Percentiles rank a stretch among this genome's conserved stretches.
Conservation (phyloP, 768 basidiomycete genomes). For the Pleurotus ostreatus region DNA sequence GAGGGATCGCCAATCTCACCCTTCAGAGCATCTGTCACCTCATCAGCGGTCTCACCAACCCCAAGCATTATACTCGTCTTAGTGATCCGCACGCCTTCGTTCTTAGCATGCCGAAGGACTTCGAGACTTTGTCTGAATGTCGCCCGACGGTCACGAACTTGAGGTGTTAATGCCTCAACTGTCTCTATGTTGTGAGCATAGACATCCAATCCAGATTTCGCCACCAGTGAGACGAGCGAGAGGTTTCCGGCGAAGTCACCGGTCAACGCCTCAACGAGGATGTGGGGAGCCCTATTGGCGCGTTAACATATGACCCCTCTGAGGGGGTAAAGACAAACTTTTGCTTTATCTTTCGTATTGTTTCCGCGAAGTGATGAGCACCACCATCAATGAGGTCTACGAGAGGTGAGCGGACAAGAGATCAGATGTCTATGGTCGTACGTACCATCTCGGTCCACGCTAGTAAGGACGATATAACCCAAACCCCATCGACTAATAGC, state of each 20-base stretch:
- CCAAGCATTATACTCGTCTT: constrained; percentile 99
- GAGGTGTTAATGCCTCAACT: constrained; percentile 89
- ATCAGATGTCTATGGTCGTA: constrained; percentile 3
- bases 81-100: constrained; percentile 79
- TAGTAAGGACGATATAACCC: constrained; percentile 96
- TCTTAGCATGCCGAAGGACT: constrained; percentile 82
- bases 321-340: constrained; percentile 49
- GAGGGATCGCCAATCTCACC: constrained; percentile 42
- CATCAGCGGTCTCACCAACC: constrained; percentile 84
- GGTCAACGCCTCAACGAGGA: constrained; percentile 94
- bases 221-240: constrained; percentile 75
- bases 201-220: constrained; percentile 92
- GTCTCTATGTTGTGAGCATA: constrained; percentile 99
- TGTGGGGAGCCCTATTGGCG: constrained; percentile 76
- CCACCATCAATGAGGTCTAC: constrained; percentile 91
- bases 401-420: not conserved
- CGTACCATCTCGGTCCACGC: constrained; percentile 93
- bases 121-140: constrained; percentile 81
- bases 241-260: constrained; percentile 87
- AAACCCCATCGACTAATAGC: constrained; percentile 97
- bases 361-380: constrained; percentile 91
- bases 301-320: constrained; percentile 3
- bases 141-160: constrained; percentile 91
- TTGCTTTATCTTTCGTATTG: constrained; percentile 91
- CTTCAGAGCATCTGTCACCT: constrained; percentile 77